phyloP scores from a whole-genome alignment of 306 rosid genomes.

The Glycine soja region DNA sequence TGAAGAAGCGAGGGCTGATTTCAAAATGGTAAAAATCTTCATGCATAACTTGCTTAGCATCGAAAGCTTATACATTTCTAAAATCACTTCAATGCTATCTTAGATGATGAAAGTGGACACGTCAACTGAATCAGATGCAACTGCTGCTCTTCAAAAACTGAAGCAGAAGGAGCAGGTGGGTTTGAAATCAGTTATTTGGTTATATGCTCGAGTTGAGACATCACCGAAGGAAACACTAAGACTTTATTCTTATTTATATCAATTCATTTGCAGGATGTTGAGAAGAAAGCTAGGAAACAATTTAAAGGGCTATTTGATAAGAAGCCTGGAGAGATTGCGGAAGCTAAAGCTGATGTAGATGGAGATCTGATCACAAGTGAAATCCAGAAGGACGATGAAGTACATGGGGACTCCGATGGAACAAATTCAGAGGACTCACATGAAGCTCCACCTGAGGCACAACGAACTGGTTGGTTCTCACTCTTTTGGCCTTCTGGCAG shows the following conservation, averaged over 20 bases:
- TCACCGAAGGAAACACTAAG: not conserved
- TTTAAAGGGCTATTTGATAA: slow-evolving; percentile 93
- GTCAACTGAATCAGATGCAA: slow-evolving; percentile 83
- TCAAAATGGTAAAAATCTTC: slow-evolving; percentile 66
- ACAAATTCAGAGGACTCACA: slow-evolving; percentile 58
- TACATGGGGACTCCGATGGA: slow-evolving; percentile 51
- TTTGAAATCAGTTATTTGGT: slow-evolving; percentile 24
- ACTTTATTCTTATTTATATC: not conserved
- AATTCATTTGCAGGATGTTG: slow-evolving; percentile 68
- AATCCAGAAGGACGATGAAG: slow-evolving; percentile 53
- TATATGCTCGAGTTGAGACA: not conserved
- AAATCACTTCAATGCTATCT: slow-evolving; percentile 35
- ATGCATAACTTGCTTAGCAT: not conserved
- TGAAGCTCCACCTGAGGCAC: slow-evolving; percentile 56
- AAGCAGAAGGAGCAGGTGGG: slow-evolving; percentile 84
- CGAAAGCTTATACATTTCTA: slow-evolving; percentile 14
- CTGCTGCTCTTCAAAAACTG: slow-evolving; percentile 82
- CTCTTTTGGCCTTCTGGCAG: slow-evolving; percentile 65
- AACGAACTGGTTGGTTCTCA: slow-evolving; percentile 66
- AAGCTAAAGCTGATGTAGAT: slow-evolving; percentile 58
- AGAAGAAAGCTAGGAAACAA: slow-evolving; percentile 79
- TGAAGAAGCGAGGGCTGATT: slow-evolving; percentile 87
- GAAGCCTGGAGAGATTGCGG: slow-evolving; percentile 91
- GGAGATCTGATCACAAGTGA: slow-evolving; percentile 52
- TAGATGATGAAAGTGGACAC: slow-evolving; percentile 88